Conservation (phyloP, 108 stramenopile species). For the Parmales sp. region DNA sequence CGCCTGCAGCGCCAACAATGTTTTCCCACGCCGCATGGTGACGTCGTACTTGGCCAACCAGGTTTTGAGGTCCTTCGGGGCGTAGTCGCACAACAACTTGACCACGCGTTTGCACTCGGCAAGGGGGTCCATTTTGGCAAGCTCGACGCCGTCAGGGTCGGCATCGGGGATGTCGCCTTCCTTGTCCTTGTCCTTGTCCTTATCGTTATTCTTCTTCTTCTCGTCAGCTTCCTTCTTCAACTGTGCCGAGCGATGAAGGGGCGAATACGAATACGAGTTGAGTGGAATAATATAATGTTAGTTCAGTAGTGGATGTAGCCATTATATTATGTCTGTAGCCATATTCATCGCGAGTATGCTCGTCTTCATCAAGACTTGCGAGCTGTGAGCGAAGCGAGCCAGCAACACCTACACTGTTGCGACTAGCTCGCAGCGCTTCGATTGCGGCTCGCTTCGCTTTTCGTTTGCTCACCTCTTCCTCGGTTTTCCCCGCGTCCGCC, state of each 20-base stretch:
- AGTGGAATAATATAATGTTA: no score
- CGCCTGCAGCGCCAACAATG: constrained; percentile 71
- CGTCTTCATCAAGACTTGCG: no score
- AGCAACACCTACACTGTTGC: no score
- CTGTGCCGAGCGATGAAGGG: no score
- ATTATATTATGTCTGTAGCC: no score
- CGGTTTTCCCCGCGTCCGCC: constrained; percentile 19
- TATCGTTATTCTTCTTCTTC: constrained; percentile 35
- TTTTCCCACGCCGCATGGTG: constrained; percentile 73
- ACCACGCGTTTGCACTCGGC: constrained; percentile 69
- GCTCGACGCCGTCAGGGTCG: constrained; percentile 76
- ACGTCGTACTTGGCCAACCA: constrained; percentile 84
- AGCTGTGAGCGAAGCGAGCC: no score
- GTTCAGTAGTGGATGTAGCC: no score
- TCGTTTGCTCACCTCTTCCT: constrained; percentile 24
- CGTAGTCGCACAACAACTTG: constrained; percentile 57
- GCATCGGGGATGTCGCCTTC: constrained; percentile 46
- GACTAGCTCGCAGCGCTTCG: neutral
- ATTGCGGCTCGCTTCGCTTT: neutral
- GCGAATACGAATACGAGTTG: no score
- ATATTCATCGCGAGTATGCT: no score
- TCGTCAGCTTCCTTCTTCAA: constrained; percentile 16
- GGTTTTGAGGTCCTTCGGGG: constrained; percentile 56
- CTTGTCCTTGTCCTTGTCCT: constrained; percentile 48
- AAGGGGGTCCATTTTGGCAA: constrained; percentile 63